Base-by-base conservation (phyloP, 345 rosid genomes). In the Carallia pectinifolia region DNA sequence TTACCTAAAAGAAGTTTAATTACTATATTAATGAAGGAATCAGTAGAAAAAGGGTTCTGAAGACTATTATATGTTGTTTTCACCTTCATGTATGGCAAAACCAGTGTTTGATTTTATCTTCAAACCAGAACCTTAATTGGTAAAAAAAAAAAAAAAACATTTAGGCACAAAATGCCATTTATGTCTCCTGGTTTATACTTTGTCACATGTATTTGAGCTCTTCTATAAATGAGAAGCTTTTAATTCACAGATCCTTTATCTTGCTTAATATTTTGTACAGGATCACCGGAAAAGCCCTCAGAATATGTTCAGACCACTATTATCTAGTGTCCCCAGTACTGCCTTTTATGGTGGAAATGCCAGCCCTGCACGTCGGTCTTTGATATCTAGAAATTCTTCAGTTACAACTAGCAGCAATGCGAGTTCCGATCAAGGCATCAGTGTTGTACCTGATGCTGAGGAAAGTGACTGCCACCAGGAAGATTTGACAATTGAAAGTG, bases 221-320 rank as follows among this genome's bases (percentile, higher is more conserved):
- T 37, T 66, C 63, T 76, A 65, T 44, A 44, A 44, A 44, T 44
- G 50, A 44, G 53, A 71, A 40, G 66, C 53, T 30, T 53, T 72
- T 72, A 29, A n/a, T 68, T 53, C 72, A 40, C 53, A 13, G 62
- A 58, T 54, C 65, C 63, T 53, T 71, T 58, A 53, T 69, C 67
- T 59, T 61, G 62, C 62, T 63, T 47, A 73, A 67, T 66, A 4
- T 58, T 81, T 62, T 76, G 67, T 82, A 80, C 75, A 95, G 99
- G 98, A 95, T 78, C 85, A 84, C 63, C 88, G 88, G 77, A 95
- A 86, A 83, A 88, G 87, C 71, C 97, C 97, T 74, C 96, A 85
- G 73, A 94, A 90, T 79, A 95, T 95, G 99, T 95, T 95, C 80
- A 88, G 99, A 80, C 99, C 99, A 63, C 92, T 95, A 70, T 77